Evolutionary conservation across 2,329 filamentous ascomycete genomes (phyloP).

Genomic region (Aspergillus sp.): DNA sequence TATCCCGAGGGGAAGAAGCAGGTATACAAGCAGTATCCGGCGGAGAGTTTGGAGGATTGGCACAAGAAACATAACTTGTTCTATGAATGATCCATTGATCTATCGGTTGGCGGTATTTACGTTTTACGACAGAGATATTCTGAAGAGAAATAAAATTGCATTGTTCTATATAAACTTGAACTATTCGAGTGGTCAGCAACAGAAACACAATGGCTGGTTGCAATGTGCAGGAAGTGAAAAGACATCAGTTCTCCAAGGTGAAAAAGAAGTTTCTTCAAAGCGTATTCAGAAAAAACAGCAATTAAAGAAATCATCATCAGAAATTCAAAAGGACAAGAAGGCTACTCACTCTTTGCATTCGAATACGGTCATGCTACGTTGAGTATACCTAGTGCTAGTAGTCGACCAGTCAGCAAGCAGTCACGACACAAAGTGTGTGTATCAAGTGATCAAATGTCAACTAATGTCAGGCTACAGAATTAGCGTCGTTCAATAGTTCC

Average conservation of each 20-base stretch:
- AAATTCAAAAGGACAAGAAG: slow-evolving; percentile 6
- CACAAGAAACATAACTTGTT: slow-evolving; percentile 45
- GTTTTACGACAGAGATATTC: not conserved
- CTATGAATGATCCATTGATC: slow-evolving; percentile 23
- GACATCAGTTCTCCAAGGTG: slow-evolving; percentile 15
- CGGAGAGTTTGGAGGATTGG: slow-evolving; percentile 46
- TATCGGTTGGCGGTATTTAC: not conserved
- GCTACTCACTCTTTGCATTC: slow-evolving; percentile 23
- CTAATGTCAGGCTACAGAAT: slow-evolving; percentile 41
- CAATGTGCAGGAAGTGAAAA: slow-evolving; percentile 4
- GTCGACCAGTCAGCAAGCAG: slow-evolving; percentile 28
- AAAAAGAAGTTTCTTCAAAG: slow-evolving; percentile 55
- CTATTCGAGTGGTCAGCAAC: slow-evolving; percentile 26
- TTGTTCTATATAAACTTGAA: slow-evolving; percentile 1
- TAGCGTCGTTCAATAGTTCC: slow-evolving; percentile 25
- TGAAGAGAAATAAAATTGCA: slow-evolving; percentile 7
- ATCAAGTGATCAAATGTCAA: slow-evolving; percentile 33
- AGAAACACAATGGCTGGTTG: slow-evolving; percentile 6
- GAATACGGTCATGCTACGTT: not conserved
- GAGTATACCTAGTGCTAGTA: slow-evolving; percentile 13
- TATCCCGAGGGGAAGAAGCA: slow-evolving; percentile 51
- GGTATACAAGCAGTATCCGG: slow-evolving; percentile 40
- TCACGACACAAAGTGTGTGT: slow-evolving; percentile 22
- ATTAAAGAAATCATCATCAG: slow-evolving; percentile 61
- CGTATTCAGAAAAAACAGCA: slow-evolving; percentile 65